Conservation (phyloP, 305 asterid species). For the Fraxinus albicans region DNA sequence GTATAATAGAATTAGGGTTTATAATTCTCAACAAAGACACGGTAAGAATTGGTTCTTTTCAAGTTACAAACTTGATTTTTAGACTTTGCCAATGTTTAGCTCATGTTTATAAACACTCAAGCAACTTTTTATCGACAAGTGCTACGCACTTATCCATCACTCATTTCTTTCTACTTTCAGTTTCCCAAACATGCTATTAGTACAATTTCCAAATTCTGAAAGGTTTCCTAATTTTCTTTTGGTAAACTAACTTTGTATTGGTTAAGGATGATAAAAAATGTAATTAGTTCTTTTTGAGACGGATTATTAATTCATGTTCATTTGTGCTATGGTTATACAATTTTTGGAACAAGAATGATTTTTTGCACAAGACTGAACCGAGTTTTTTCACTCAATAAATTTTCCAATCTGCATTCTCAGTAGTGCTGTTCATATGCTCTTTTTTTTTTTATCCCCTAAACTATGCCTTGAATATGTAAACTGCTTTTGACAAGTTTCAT, state of each 20-base stretch:
- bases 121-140: not conserved
- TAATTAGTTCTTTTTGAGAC: not conserved
- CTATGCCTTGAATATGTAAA: not conserved
- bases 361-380: not conserved
- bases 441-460: not conserved
- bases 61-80: not conserved
- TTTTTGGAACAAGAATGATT: not conserved
- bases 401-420: not conserved
- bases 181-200: not conserved
- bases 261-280: not conserved
- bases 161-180: not conserved
- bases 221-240: not conserved
- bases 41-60: not conserved
- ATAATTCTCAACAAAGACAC: not conserved
- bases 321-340: not conserved
- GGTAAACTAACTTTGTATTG: not conserved
- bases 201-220: not conserved
- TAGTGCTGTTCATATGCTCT: not conserved
- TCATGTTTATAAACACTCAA: not conserved
- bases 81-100: not conserved
- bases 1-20: not conserved
- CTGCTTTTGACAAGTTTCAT: not conserved
- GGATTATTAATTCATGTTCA: not conserved
- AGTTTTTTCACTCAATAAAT: not conserved
- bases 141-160: not conserved